Evolutionary conservation across 2,329 filamentous ascomycete genomes (phyloP), one percentile per base, ranked within the genome.

Genomic region (Colletotrichum sp.): DNA sequence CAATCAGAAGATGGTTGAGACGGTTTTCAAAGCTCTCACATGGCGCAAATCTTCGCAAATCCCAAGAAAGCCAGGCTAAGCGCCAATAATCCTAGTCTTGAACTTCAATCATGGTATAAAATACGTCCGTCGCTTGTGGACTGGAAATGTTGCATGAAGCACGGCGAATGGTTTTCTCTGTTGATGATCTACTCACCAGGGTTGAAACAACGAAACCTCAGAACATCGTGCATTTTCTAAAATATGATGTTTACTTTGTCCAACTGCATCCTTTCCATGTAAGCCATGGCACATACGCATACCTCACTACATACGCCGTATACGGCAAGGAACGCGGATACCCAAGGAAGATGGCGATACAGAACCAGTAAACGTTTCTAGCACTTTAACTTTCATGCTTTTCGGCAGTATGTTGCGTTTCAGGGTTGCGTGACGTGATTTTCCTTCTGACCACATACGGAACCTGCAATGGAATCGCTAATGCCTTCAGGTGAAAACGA

Each of bases 161-260:
- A 49, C 18, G 10, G 44, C n/a, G 0, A 21, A 7, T 49, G n/a
- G n/a, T n/a, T n/a, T n/a, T n/a, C n/a, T n/a, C 2, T 21, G 9
- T 49, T 49, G 10, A 1, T 49, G 1, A 3, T 49, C 10, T n/a
- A 8, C n/a, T 1, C 10, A 12, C 44, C 1, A 13, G 10, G 10
- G 0, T 13, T 3, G 0, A 7, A 12, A 21, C 6, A 1, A 0
- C 2, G 3, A 49, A 49, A 6, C 0, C 44, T 21, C 0, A 49
- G n/a, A 13, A 7, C 10, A 12, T 13, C n/a, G 39, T 49, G 0
- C 0, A 6, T n/a, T 21, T 21, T 49, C n/a, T 21, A 8, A 49
- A 44, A 10, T 44, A 18, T 18, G 16, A 0, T 3, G 4, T 39
- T 18, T 9, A 9, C 16, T 9, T 3, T 39, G 15, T 39, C 36